Conservation (phyloP, 1,284 basidiomycete species). For the Heliocybe sulcata region DNA sequence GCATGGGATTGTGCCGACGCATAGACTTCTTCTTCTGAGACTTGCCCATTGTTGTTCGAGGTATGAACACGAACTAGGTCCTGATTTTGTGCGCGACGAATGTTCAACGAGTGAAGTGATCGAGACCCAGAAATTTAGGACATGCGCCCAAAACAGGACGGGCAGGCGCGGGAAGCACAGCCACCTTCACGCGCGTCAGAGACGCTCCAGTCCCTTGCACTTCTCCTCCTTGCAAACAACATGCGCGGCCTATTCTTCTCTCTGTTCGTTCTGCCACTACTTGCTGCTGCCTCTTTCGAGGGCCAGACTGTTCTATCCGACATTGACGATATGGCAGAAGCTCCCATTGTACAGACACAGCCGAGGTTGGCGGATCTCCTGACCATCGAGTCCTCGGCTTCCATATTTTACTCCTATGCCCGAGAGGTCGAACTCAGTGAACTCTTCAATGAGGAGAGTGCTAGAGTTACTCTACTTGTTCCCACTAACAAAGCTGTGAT, state of each 20-base stretch:
- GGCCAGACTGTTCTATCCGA: neutral
- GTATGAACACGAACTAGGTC: slow-evolving; percentile 4
- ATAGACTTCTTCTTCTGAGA: slow-evolving; percentile 76
- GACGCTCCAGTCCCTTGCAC: neutral
- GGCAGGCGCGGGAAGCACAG: neutral
- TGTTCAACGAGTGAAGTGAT: neutral
- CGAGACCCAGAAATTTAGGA: neutral
- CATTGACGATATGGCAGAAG: slow-evolving; percentile 9
- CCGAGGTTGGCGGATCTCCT: slow-evolving; percentile 64
- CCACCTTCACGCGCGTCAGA: neutral
- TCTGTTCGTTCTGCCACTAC: neutral
- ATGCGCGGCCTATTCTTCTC: neutral
- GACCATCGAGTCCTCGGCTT: slow-evolving; percentile 62
- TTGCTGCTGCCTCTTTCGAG: neutral
- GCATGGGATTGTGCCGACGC: slow-evolving; percentile 85
- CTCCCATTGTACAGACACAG: slow-evolving; percentile 17
- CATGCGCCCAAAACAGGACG: neutral
- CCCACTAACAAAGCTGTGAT: slow-evolving; percentile 81
- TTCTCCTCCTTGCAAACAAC: neutral
- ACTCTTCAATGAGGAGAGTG: slow-evolving; percentile 32
- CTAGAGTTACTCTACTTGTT: slow-evolving; percentile 52
- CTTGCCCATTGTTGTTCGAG: slow-evolving; percentile 64
- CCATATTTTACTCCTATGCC: slow-evolving; percentile 78
- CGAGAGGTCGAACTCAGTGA: slow-evolving; percentile 57
- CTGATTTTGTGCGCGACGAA: neutral